Base-by-base conservation (phyloP, 1,284 basidiomycete genomes). In the Neolentinus lepideus region DNA sequence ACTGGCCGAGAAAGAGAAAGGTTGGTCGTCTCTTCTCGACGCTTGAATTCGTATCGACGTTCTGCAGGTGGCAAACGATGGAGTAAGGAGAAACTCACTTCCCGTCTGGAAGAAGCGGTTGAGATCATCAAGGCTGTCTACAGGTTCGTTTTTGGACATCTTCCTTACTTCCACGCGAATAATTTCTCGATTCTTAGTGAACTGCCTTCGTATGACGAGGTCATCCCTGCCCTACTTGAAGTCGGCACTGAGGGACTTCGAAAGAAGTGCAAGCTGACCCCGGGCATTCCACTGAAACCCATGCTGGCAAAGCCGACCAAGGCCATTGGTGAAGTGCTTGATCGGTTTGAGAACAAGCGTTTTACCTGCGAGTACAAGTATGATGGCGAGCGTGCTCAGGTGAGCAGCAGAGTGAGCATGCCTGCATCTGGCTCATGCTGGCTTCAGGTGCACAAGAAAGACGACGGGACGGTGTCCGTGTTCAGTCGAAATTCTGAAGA, bases 311-410 rank as follows among this genome's bases (percentile, higher is more conserved):
- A 98, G 72, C 97, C 97, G 2, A 99, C 97, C 0, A 99, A 99
- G 70, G 96, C 96, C 0, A 98, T 99, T 62, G 88, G 90, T n/a
- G 97, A 99, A 71, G 96, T 99, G 4, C 81, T 99, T 21, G 96
- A 99, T 72, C 80, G 95, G 52, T 99, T 99, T 66, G 97, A 99
- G 70, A 88, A 86, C 64, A 94, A 95, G 70, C 83, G 82, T 51
- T 99, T 99, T 69, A 98, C 97, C 3, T 99, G 96, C 74, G 97
- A 99, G 75, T 99, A 98, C 75, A 99, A 99, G 72, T 99, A 99
- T 66, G 97, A 99, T 63, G 97, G 97, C 9, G 97, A 99, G 71
- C 87, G 97, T 54, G 97, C 97, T 12, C 94, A 98, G 76, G 88
- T 88, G 52, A 35, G 72, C 62, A 24, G 36, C 53, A 27, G n/a